These are phyloP conservation scores for Aspergillus olivimuriae DNA, from an alignment of 495 filamentous ascomycete genomes.

Conservation along the genomic window DNA sequence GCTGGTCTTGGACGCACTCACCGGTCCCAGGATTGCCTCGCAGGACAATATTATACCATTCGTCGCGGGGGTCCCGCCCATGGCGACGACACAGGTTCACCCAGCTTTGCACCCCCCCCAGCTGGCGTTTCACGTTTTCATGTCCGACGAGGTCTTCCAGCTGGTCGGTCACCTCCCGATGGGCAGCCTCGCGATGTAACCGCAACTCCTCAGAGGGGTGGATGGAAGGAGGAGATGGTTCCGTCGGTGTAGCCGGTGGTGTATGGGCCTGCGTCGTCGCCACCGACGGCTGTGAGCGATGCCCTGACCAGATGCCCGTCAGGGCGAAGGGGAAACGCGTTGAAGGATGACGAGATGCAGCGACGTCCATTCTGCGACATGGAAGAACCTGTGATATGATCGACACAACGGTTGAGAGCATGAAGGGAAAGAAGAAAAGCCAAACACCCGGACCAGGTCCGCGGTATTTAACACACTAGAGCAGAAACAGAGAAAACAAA, in stretches of 20 bases:
- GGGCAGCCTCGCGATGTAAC: slow-evolving; percentile 4
- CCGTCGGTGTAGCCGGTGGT: too few relatives aligned
- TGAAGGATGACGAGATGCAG: slow-evolving; percentile 5
- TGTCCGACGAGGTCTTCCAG: slow-evolving; percentile 10
- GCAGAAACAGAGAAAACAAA: too few relatives aligned
- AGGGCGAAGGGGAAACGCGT: background rate
- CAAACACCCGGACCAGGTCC: background rate
- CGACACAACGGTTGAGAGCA: slow-evolving; percentile 1
- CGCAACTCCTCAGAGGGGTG: slow-evolving; percentile 5
- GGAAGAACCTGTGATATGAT: slow-evolving; percentile 3
- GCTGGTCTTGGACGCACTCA: too few relatives aligned
- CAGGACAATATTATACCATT: slow-evolving; percentile 16
- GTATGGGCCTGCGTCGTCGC: too few relatives aligned
- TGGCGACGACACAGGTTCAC: slow-evolving; percentile 18
- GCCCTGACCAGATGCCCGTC: too few relatives aligned
- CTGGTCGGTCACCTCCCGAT: slow-evolving; percentile 6
- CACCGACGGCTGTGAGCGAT: too few relatives aligned
- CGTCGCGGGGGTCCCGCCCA: slow-evolving; percentile 14
- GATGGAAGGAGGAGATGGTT: too few relatives aligned
- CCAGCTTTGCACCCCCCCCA: slow-evolving; percentile 14
- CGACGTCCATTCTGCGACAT: slow-evolving; percentile 4
- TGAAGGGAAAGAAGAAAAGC: background rate
- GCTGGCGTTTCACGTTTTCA: slow-evolving; percentile 15
- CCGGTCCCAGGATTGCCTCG: slow-evolving; percentile 16
- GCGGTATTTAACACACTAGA: too few relatives aligned